phyloP scores from a whole-genome alignment of 2,329 filamentous ascomycete species.

The Penicillium occitanis region DNA sequence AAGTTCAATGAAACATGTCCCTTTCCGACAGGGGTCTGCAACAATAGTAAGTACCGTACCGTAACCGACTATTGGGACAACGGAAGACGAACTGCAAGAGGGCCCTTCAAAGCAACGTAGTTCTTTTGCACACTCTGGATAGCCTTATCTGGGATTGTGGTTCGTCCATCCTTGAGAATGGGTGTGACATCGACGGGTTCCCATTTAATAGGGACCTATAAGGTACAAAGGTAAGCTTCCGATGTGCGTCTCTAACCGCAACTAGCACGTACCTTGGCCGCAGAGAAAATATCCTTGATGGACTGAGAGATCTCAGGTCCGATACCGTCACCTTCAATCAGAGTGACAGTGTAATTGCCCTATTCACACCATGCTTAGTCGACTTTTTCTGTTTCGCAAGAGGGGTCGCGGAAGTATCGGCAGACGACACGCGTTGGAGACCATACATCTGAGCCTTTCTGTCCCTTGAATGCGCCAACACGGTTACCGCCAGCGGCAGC shows the following conservation, averaged over 20 bases:
- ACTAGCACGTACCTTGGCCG: constrained; percentile 69
- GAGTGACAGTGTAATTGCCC: constrained; percentile 93
- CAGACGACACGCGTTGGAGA: constrained; percentile 25
- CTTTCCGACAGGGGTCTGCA: constrained; percentile 89
- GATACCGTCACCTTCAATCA: constrained; percentile 99
- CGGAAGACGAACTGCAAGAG: constrained; percentile 72
- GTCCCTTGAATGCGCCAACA: constrained; percentile 91
- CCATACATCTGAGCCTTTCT: constrained; percentile 82
- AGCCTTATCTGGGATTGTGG: constrained; percentile 85
- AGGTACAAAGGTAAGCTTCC: constrained; percentile 25
- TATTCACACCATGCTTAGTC: constrained; percentile 39
- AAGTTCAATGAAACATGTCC: constrained; percentile 99
- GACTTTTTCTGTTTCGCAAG: constrained; percentile 1
- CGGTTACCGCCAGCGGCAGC: constrained; percentile 56
- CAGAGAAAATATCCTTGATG: constrained; percentile 97
- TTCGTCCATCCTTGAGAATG: constrained; percentile 90
- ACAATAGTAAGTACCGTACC: constrained; percentile 28
- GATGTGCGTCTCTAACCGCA: constrained; percentile 29
- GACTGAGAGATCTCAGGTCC: constrained; percentile 96
- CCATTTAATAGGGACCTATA: constrained; percentile 86
- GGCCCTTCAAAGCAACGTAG: constrained; percentile 97
- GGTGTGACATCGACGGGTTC: constrained; percentile 96
- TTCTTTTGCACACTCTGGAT: constrained; percentile 93
- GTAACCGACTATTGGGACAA: neutral
- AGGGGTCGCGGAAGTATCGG: constrained; percentile 13